Evolutionary conservation across 306 rosid species (phyloP).

Genomic region (Parietaria judaica): DNA sequence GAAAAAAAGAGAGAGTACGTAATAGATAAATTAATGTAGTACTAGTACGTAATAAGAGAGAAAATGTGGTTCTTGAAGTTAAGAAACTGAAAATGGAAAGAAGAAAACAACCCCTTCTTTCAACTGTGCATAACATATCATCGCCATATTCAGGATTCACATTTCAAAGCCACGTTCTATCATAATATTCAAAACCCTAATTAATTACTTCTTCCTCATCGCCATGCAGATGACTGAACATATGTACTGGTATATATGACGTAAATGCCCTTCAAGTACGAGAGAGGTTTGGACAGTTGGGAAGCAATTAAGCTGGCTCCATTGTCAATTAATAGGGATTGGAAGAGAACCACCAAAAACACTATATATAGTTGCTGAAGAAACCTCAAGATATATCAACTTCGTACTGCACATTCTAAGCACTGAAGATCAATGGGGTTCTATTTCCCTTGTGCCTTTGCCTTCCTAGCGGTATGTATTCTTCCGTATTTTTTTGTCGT

Average conservation of each 20-base stretch:
- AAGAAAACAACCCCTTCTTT: no score
- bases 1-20: no score
- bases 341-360: neutral
- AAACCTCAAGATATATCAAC: no score
- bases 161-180: neutral
- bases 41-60: slow-evolving; percentile 11
- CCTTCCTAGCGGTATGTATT: slow-evolving; percentile 42
- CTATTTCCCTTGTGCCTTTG: slow-evolving; percentile 22
- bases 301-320: slow-evolving; percentile 25
- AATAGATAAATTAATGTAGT: slow-evolving; percentile 33
- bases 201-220: neutral
- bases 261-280: slow-evolving; percentile 1
- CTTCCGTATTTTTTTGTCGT: neutral
- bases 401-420: neutral
- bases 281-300: slow-evolving; percentile 51
- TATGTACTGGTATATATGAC: slow-evolving; percentile 13
- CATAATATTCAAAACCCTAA: neutral
- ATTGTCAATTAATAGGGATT: slow-evolving; percentile 13
- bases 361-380: slow-evolving; percentile 22
- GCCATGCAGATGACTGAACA: slow-evolving; percentile 11
- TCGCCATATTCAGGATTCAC: no score
- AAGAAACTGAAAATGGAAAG: no score
- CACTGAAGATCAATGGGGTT: slow-evolving; percentile 29
- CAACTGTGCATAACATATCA: no score
- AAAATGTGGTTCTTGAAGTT: neutral